phyloP scores from a whole-genome alignment of 768 basidiomycete species.

The Termitomyces sp. region DNA sequence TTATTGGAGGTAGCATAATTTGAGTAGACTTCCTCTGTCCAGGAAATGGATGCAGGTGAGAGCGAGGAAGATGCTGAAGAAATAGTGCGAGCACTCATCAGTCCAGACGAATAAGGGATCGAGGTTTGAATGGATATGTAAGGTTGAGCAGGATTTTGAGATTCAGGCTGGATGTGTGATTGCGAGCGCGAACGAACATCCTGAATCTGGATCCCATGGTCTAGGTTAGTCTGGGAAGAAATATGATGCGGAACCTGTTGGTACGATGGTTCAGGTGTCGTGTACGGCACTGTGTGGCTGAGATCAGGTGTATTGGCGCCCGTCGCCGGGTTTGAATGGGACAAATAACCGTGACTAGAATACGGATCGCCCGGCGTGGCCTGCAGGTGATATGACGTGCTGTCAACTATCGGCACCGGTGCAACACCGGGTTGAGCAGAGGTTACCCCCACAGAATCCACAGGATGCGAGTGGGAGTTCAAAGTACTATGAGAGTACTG shows the following conservation, averaged over 20 bases:
- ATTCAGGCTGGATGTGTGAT: conserved; percentile 4
- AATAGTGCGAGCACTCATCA: conserved; percentile 7
- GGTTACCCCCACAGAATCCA: conserved; percentile 20
- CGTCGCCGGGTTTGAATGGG: conserved; percentile 13
- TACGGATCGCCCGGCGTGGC: conserved; percentile 8
- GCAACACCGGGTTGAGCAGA: conserved; percentile 16
- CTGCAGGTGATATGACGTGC: conserved; percentile 11
- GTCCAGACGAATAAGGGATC: conserved; percentile 3
- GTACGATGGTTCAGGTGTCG: conserved; percentile 26
- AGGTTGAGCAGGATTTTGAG: conserved; percentile 9
- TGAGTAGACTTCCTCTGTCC: conserved; percentile 18
- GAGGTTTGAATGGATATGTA: conserved; percentile 4
- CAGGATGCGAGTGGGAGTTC: conserved; percentile 14
- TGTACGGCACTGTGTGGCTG: conserved; percentile 13
- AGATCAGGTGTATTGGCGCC: conserved; percentile 12
- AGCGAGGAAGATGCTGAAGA: conserved; percentile 16
- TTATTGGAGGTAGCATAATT: conserved; percentile 1
- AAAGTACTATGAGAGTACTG: conserved; percentile 23
- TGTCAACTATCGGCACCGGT: too few species aligned
- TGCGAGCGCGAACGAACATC: background rate
- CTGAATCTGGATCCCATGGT: background rate
- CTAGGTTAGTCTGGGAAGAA: conserved; percentile 10
- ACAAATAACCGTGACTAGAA: conserved; percentile 13
- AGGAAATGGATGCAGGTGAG: conserved; percentile 17
- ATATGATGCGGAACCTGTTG: conserved; percentile 15